These are phyloP conservation scores for Isabelozyma heimii DNA, from an alignment of 805 yeast species.

Conservation along the genomic window DNA sequence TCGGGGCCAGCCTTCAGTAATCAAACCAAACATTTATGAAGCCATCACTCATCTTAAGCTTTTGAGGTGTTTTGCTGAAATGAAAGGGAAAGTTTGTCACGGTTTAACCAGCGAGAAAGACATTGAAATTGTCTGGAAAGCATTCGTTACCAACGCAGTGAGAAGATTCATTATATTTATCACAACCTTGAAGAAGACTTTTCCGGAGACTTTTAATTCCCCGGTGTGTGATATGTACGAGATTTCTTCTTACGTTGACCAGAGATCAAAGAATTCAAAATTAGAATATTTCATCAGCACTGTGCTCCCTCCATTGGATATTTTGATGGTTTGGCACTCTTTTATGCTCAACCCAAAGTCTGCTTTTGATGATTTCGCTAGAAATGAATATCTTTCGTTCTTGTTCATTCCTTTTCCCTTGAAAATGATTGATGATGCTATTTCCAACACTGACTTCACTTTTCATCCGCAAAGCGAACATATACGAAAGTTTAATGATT, in stretches of 20 bases:
- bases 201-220: not conserved
- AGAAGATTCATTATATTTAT: constrained; percentile 18
- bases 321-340: constrained; percentile 21
- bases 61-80: constrained; percentile 14
- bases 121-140: constrained; percentile 13
- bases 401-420: constrained; percentile 10
- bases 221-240: not conserved
- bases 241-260: not conserved
- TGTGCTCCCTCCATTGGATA: constrained; percentile 17
- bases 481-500: not conserved
- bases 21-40: constrained; percentile 10
- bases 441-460: constrained; percentile 1
- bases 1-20: not conserved
- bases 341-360: constrained; percentile 15
- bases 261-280: not conserved
- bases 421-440: constrained; percentile 3
- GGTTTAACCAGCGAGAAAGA: not conserved
- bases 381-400: constrained; percentile 8
- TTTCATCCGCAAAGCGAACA: not conserved
- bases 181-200: constrained; percentile 7
- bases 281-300: not conserved
- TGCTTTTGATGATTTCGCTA: constrained; percentile 10
- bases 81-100: constrained; percentile 10
- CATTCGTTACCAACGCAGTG: constrained; percentile 19
- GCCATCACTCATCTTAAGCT: constrained; percentile 19